Evolutionary conservation across 768 basidiomycete genomes (phyloP), one percentile per base, ranked within the genome.

Genomic region (Suillus clintonianus): DNA sequence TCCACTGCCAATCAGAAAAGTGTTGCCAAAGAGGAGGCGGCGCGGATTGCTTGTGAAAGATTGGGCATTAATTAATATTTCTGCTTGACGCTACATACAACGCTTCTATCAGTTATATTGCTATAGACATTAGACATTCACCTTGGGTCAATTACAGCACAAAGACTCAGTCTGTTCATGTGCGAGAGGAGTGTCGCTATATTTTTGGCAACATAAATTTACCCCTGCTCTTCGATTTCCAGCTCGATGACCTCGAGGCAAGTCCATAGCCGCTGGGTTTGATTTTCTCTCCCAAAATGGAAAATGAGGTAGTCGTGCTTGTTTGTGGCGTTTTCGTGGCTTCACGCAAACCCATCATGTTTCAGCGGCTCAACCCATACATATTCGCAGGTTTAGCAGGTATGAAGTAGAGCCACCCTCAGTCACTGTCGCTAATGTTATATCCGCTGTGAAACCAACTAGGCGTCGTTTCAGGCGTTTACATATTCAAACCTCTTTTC

Each of bases 391-490:
- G 82, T 41, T 66, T 80, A 50, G 80, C 88, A 71, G 90, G 89
- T 89, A 69, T 60, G 65, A 56, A 57, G 14, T 37, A 9, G 55
- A 15, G 8, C 55, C 41, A 53, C n/a, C n/a, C 32, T 11, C 27
- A 36, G 62, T 71, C 11, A 63, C 55, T n/a, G 27, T 32, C 47
- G 11, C 41, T 42, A 11, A 30, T 15, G 24, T 51, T 59, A 36
- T 51, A 22, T 63, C 56, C 56, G 56, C 17, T 57, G 37, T 56
- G 55, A 57, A 39, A 39, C n/a, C 24, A 37, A 57, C 15, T 65
- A 90, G 89, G 89, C 36, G 72, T 88, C 58, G 67, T 80, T 32
- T 89, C 89, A 14, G 89, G 89, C 10, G 71, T 88, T 24, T 89
- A 90, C 71, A 86, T 89, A 59, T 90, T 90, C 76, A 82, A 83